Percentiles rank a stretch among this genome's conserved stretches.
phyloP scores from a whole-genome alignment of 2,329 filamentous ascomycete genomes.

The Phaeoacremonium minimum region DNA sequence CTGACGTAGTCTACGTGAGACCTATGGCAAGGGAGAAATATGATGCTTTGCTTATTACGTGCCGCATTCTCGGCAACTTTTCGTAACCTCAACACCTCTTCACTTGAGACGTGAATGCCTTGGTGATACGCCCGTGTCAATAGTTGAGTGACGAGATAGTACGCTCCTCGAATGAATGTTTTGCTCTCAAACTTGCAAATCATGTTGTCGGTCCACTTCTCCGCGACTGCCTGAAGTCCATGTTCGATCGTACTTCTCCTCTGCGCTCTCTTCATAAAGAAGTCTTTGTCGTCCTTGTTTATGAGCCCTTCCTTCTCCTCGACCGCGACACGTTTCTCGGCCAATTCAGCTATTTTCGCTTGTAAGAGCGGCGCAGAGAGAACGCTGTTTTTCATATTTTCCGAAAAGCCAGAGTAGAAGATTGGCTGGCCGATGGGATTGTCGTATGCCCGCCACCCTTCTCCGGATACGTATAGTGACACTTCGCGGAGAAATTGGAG shows the following conservation, averaged over 20 bases:
- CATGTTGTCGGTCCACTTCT: slow-evolving; percentile 88
- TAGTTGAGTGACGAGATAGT: slow-evolving; percentile 84
- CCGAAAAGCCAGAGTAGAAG: slow-evolving; percentile 88
- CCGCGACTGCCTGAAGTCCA: slow-evolving; percentile 74
- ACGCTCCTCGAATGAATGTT: slow-evolving; percentile 84
- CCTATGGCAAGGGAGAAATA: slow-evolving; percentile 91
- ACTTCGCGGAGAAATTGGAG: slow-evolving; percentile 87
- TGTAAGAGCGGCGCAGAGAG: slow-evolving; percentile 73
- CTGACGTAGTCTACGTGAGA: slow-evolving; percentile 97
- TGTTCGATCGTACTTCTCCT: slow-evolving; percentile 63
- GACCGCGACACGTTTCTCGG: slow-evolving; percentile 66
- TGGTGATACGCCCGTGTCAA: slow-evolving; percentile 93
- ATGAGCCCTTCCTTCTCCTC: slow-evolving; percentile 75
- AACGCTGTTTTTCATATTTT: slow-evolving; percentile 79
- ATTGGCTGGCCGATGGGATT: slow-evolving; percentile 85
- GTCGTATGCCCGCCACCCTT: slow-evolving; percentile 94
- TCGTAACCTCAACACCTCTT: slow-evolving; percentile 81
- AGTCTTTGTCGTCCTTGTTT: slow-evolving; percentile 49
- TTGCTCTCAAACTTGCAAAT: slow-evolving; percentile 99
- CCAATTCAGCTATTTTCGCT: slow-evolving; percentile 70
- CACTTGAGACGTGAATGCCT: slow-evolving; percentile 92
- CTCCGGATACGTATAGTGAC: slow-evolving; percentile 85
- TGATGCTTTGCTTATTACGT: slow-evolving; percentile 87
- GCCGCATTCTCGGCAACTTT: slow-evolving; percentile 79
- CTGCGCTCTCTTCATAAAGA: slow-evolving; percentile 45